Percentiles rank a stretch among this genome's conserved stretches.
Evolutionary conservation across 768 basidiomycete species (phyloP).

Genomic region (Termitomyces sp.): DNA sequence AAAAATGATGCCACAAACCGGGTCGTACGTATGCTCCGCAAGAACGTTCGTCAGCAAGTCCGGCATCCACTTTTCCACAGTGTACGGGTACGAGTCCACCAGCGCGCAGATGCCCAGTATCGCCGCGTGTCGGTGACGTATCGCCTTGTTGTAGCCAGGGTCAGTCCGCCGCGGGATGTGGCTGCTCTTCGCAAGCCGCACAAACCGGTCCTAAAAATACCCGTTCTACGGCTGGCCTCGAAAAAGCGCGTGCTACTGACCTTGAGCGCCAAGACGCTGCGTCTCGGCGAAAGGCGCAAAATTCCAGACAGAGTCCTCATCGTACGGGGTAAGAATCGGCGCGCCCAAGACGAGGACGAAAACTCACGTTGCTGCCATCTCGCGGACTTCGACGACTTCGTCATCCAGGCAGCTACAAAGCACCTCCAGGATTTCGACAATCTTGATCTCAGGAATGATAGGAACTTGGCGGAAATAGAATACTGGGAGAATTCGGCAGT

Average conservation of each 20-base stretch:
- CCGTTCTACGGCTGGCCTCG: too few species aligned
- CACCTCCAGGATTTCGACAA: constrained; percentile 80
- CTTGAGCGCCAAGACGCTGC: constrained; percentile 71
- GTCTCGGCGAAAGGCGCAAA: constrained; percentile 72
- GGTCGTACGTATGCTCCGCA: constrained; percentile 83
- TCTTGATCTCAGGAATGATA: constrained; percentile 69
- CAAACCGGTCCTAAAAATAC: constrained; percentile 64
- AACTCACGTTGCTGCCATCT: constrained; percentile 80
- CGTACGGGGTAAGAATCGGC: not conserved
- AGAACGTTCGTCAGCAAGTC: constrained; percentile 73
- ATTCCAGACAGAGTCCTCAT: constrained; percentile 75
- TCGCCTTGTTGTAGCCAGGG: constrained; percentile 58
- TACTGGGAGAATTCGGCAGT: constrained; percentile 32
- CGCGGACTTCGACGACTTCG: constrained; percentile 84
- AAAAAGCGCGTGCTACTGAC: too few species aligned
- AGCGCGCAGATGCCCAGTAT: constrained; percentile 93
- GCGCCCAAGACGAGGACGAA: not conserved
- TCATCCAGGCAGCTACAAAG: constrained; percentile 80
- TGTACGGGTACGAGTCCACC: constrained; percentile 93
- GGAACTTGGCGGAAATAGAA: constrained; percentile 88
- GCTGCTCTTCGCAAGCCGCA: constrained; percentile 64
- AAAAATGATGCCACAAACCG: constrained; percentile 34
- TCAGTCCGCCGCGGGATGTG: constrained; percentile 61
- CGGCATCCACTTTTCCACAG: constrained; percentile 93
- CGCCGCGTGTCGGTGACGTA: constrained; percentile 83